These are phyloP conservation scores for Heimioporus sp. DNA, from an alignment of 768 basidiomycete species.

Conservation along the genomic window DNA sequence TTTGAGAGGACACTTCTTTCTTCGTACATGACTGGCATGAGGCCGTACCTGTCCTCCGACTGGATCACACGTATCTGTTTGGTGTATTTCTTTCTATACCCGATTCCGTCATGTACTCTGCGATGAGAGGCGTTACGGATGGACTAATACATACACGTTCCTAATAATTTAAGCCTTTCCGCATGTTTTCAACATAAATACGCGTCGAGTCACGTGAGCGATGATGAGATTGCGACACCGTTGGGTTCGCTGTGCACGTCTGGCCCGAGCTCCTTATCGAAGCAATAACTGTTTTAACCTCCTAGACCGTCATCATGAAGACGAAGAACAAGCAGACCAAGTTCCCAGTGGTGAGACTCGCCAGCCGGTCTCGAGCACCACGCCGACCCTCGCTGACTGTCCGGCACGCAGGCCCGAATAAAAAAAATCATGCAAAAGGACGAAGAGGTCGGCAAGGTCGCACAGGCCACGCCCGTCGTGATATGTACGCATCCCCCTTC, in stretches of 20 bases:
- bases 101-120: background rate
- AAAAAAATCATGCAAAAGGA: slow-evolving; percentile 99
- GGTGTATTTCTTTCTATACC: background rate
- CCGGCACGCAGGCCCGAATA: slow-evolving; percentile 76
- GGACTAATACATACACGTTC: no score
- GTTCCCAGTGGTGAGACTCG: slow-evolving; percentile 75
- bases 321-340: slow-evolving; percentile 91
- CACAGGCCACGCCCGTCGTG: slow-evolving; percentile 92
- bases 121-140: no score
- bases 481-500: slow-evolving; percentile 72
- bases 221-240: slow-evolving; percentile 23
- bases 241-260: background rate
- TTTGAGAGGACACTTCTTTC: background rate
- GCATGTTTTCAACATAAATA: background rate
- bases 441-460: slow-evolving; percentile 98
- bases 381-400: slow-evolving; percentile 6
- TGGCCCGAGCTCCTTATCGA: background rate
- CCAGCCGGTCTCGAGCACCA: background rate
- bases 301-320: slow-evolving; percentile 61
- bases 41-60: background rate
- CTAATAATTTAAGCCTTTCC: no score
- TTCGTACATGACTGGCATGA: background rate
- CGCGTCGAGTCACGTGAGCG: slow-evolving; percentile 19
- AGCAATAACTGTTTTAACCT: no score
- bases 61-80: background rate